Evolutionary conservation across 2,329 filamentous ascomycete species (phyloP), one percentile per base, ranked within the genome.

Genomic region (Aureobasidium pullulans): DNA sequence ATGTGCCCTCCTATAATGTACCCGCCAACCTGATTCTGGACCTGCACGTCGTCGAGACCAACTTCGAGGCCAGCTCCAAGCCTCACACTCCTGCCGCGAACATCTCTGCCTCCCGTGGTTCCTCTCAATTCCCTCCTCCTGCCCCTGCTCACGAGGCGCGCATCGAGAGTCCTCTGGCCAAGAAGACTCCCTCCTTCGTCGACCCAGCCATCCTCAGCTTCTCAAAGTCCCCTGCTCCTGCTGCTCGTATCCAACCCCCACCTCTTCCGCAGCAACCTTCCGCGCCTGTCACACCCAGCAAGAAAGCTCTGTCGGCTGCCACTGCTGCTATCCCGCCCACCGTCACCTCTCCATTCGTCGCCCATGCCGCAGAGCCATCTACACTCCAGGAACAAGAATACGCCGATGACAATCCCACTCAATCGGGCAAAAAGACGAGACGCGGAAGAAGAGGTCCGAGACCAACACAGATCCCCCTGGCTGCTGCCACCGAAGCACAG

Each of bases 191-290:
- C 16, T 59, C 59, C 0, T 90, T 94, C 67, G 80, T 86, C n/a
- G 90, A 95, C 66, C 90, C 90, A 10, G 90, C 90, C 3, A 95
- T 95, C 59, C 70, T 95, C 47, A 91, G 89, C 69, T 82, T 89
- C 69, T 72, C 72, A 19, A 77, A 66, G 62, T 72, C 66, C 53
- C 70, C 67, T 48, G 66, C 67, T 40, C 43, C 65, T 13, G 60
- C 65, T 34, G 39, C 48, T 57, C 61, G 36, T 29, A 64, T n/a
- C 23, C 49, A 48, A 61, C 61, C 37, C 59, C 66, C 44, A 34
- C 64, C 32, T 60, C 57, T 42, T 13, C 42, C 29, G 31, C 44
- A 60, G 6, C 49, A 57, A 7, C 54, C 61, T 42, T 52, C 40
- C 1, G 56, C 64, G 11, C 72, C 75, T 16, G 72, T 75, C 6